phyloP scores from a whole-genome alignment of 768 basidiomycete genomes.

The Leccinellum albellum region DNA sequence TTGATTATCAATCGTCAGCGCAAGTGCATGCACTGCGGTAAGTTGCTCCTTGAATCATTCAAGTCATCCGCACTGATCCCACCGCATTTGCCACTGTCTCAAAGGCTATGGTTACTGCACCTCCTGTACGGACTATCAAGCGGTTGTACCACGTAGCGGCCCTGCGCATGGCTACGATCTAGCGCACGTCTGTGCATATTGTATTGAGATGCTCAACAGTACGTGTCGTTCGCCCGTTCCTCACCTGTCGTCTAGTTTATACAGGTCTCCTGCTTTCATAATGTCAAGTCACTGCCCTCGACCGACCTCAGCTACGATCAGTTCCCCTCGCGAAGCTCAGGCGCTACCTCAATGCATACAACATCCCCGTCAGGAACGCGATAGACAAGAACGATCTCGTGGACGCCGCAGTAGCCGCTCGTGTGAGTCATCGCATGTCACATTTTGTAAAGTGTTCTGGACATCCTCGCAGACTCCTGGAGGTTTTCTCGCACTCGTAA shows the following conservation, averaged over 20 bases:
- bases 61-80: not conserved
- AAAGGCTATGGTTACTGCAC: constrained; percentile 71
- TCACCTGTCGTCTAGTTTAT: not conserved
- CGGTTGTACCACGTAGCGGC: constrained; percentile 62
- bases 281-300: constrained; percentile 62
- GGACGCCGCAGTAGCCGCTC: constrained; percentile 50
- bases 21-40: constrained; percentile 75
- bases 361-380: constrained; percentile 56
- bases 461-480: constrained; percentile 41
- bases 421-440: constrained; percentile 39
- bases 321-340: constrained; percentile 60
- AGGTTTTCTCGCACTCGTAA: constrained; percentile 56
- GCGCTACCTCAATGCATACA: constrained; percentile 68
- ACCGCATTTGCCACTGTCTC: not conserved
- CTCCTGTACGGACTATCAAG: constrained; percentile 72
- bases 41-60: constrained; percentile 19
- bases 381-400: constrained; percentile 80
- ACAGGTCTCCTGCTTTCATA: not conserved
- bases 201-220: constrained; percentile 70
- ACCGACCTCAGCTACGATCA: constrained; percentile 50
- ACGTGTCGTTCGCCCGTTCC: constrained; percentile 19
- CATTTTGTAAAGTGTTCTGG: not conserved
- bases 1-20: constrained; percentile 60
- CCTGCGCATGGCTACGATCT: constrained; percentile 59
- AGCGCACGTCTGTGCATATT: constrained; percentile 66